Evolutionary conservation across 163 green algal species (phyloP), one percentile per base, ranked within the genome.

Genomic region (Chloromonas sp.): DNA sequence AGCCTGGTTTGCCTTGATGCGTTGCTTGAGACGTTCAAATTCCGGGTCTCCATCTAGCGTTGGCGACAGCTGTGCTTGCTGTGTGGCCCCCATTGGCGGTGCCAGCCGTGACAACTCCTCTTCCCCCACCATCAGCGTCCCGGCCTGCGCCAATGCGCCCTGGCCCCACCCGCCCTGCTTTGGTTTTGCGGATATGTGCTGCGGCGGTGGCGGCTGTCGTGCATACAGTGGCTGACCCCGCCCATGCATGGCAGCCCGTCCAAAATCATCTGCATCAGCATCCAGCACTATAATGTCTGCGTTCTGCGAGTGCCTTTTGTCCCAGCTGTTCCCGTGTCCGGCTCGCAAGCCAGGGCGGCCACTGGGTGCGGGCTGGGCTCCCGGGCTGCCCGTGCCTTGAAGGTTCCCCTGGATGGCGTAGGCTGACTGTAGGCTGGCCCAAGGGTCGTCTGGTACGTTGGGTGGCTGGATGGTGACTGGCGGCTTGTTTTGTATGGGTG

Each of bases 141-240:
- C 85, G 14, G 85, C 85, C 57, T 79, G 78, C n/a, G 85, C 85
- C 82, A 88, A 66, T 0, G 81, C 70, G 1, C 85, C 85, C 58
- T 60, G 61, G 77, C 85, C 85, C 85, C 85, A 88, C 78, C 85
- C 85, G 78, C 82, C 85, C 77, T 81, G 77, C 77, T 81, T 81
- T 36, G 77, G 77, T 57, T 60, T 60, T 5, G 77, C 36, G 2
- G 77, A n/a, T 2, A 81, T 36, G 77, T 61, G 77, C n/a, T 36
- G 13, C n/a, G 77, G 77, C 66, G 66, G 5, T 36, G 36, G 71
- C 15, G 3, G 77, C 77, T 81, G 77, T 3, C 77, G 66, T 11
- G 66, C 77, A 8, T 81, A 81, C 77, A 81, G 36, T 11, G 15
- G 77, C 77, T 81, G 77, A 1, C 2, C 36, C 14, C 11, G 77